Conservation (phyloP, 2,329 filamentous ascomycete species). For the Elsinoe fawcettii region DNA sequence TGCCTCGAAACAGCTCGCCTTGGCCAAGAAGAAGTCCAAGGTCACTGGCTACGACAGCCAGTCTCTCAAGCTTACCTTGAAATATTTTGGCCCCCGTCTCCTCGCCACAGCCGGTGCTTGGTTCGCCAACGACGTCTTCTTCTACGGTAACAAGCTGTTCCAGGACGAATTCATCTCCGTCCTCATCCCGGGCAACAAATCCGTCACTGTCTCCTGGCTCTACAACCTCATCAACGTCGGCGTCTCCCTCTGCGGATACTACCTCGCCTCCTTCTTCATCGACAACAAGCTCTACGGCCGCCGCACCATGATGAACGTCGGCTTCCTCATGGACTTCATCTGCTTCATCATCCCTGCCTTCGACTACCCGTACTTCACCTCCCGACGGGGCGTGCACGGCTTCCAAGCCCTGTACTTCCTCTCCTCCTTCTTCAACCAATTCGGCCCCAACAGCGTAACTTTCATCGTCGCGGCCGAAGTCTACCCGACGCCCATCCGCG, state of each 20-base stretch:
- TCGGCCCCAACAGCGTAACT: constrained; percentile 90
- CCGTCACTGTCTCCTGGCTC: constrained; percentile 78
- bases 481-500: constrained; percentile 89
- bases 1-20: constrained; percentile 71
- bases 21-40: constrained; percentile 75
- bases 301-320: constrained; percentile 92
- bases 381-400: constrained; percentile 61
- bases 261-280: constrained; percentile 78
- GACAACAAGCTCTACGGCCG: constrained; percentile 96
- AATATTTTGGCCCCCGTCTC: constrained; percentile 77
- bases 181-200: constrained; percentile 60
- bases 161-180: constrained; percentile 82
- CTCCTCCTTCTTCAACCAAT: constrained; percentile 98
- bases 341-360: constrained; percentile 90
- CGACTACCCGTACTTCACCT: constrained; percentile 75
- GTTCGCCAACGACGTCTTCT: constrained; percentile 98
- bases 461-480: constrained; percentile 95
- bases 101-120: constrained; percentile 80
- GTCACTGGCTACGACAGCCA: constrained; percentile 90
- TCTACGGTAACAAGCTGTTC: constrained; percentile 99
- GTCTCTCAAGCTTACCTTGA: constrained; percentile 70
- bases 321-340: constrained; percentile 88
- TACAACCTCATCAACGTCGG: constrained; percentile 90
- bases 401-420: constrained; percentile 99
- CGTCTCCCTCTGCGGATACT: constrained; percentile 82